Base-by-base conservation (phyloP, 768 basidiomycete species). In the Glaciozyma antarctica region DNA sequence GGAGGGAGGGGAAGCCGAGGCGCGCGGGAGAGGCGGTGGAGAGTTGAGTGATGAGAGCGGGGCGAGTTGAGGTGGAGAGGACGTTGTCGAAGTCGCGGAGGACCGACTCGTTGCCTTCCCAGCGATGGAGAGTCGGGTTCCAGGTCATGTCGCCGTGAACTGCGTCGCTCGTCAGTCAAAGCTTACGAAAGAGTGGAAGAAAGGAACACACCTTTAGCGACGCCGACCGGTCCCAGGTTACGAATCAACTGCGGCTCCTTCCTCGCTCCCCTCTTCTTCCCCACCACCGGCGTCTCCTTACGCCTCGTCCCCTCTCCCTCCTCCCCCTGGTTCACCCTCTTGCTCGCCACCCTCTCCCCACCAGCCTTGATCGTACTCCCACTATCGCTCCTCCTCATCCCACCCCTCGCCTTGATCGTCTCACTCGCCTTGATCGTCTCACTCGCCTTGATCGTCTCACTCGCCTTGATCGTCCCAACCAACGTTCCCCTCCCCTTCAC, bases 141-240 rank as follows among this genome's bases (percentile, higher is more conserved):
- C 91, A 99, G 73, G 84, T 88, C 94, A 99, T 99, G 61, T 93
- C 90, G 26, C 91, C 92, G 63, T 94, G 83, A 54, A 90, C 94
- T 94, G 73, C 9, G 22, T n/a, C 55, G 38, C 7, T 22, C 34
- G 22, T 62, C 62, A 65, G 41, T 10, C 47, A 48, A 51, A 10
- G 5, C 21, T 13, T 2, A 30, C 30, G 44, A 54, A 26, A 19
- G 38, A 41, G 38, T 5, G 32, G 32, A 9, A 32, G 38, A 41
- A 41, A 41, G 52, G 74, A 41, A 61, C 82, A 38, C 68, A 92
- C 90, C 85, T 83, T 90, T 92, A 16, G 88, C 81, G 28, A 82
- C 81, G 63, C 77, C 77, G 47, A 79, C 74, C 65, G 85, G 21
- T 16, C 87, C 86, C 30, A 92, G 78, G 77, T 92, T 88, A 34